Conservation (phyloP, 371 early-diverging fungal genomes). For the Mortierella sp. region DNA sequence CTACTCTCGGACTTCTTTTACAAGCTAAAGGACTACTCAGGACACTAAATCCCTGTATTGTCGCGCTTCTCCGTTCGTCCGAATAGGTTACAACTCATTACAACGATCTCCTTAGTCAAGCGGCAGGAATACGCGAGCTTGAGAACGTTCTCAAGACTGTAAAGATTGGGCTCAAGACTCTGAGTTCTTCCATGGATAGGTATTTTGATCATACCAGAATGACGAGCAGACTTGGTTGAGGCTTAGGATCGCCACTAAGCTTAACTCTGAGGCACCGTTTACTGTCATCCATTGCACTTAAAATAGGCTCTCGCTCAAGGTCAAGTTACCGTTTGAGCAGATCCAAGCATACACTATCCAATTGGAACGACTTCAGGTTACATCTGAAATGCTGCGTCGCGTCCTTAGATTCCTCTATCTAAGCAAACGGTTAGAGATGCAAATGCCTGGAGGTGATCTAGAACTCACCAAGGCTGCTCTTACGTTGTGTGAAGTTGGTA, state of each 20-base stretch:
- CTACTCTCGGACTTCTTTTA: no score
- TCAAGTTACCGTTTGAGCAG: conserved; percentile 70
- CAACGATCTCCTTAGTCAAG: conserved; percentile 75
- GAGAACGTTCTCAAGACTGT: conserved; percentile 68
- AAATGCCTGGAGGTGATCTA: conserved; percentile 62
- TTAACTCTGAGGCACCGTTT: not conserved
- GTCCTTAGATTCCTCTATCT: conserved; percentile 73
- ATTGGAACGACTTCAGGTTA: conserved; percentile 70
- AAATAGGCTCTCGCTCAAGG: conserved; percentile 66
- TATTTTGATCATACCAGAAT: conserved; percentile 19
- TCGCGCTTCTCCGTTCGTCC: not conserved
- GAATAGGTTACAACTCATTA: conserved; percentile 76
- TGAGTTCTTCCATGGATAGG: conserved; percentile 72
- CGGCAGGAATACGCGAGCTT: conserved; percentile 74
- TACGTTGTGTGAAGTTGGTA: conserved; percentile 66
- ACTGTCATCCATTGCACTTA: not conserved
- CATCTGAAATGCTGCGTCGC: conserved; percentile 73
- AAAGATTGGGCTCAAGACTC: conserved; percentile 60
- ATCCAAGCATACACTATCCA: conserved; percentile 67
- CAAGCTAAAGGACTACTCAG: no score
- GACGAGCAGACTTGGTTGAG: not conserved
- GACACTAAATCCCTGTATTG: not conserved
- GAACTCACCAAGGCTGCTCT: conserved; percentile 70
- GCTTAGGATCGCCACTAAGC: not conserved
- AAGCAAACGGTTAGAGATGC: conserved; percentile 67